Base-by-base conservation (phyloP, 2,329 filamentous ascomycete genomes). In the Trichophaea hybrida region DNA sequence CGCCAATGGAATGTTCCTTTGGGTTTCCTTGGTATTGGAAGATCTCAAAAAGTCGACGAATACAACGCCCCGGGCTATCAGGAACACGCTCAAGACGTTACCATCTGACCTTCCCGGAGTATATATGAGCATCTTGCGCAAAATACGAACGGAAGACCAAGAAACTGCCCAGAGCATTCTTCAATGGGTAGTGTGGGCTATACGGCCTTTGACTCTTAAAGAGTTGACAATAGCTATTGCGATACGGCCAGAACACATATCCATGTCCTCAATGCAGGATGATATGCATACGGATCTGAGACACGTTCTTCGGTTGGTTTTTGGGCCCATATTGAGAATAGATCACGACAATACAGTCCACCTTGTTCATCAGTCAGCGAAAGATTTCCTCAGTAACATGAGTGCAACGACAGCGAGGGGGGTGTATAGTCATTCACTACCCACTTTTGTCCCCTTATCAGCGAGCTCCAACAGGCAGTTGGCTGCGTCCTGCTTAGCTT, bases 351-450 rank as follows among this genome's bases (percentile, higher is more conserved):
- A 61, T 13, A 66, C 56, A 1, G 63, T 68, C 5, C 67, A 67
- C 35, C 57, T 68, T 12, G 66, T 66, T 2, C 68, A 68, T 46
- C 60, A 67, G 35, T 69, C 67, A 15, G n/a, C n/a, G n/a, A n/a
- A n/a, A n/a, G n/a, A n/a, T n/a, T n/a, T n/a, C n/a, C n/a, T n/a
- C n/a, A n/a, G 66, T 64, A 5, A 60, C 61, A 15, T 66, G 66
- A 49, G 67, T 67, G 40, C 58, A 67, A 2, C 61, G 67, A 15
- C 43, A 57, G 31, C n/a, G 12, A 34, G 31, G 48, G 46, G 37
- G 7, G 33, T 17, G 5, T 24, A 10, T 5, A 15, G 32, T 38
- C 55, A 40, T 38, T 35, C 7, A n/a, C 10, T 35, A 7, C 7
- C 43, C 6, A 17, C 34, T 13, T 51, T n/a, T 7, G 4, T 15